Evolutionary conservation across 345 rosid species (phyloP), one percentile per base, ranked within the genome.

Genomic region (Sisymbrium altissimum): DNA sequence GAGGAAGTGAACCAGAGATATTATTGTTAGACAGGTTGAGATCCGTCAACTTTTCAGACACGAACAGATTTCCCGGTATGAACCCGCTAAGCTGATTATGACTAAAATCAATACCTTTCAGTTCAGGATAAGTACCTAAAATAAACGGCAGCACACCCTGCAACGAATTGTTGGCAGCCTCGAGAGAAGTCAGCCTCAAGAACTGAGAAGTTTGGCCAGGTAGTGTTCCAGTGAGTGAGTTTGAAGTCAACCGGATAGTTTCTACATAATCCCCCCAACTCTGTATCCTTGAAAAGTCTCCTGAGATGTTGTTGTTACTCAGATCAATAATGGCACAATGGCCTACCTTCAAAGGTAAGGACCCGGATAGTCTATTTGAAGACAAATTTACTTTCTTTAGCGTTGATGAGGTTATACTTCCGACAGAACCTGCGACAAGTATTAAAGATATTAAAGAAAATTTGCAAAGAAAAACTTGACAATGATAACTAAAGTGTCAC

Each of bases 201-300:
- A 93, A 93, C 30, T 88, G 87, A 72, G 88, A 84, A 66, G 97
- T 89, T 79, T 84, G 77, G 72, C 74, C 63, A 12, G 96, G 90
- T 59, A 90, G 60, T 66, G 82, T 74, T 75, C 98, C 97, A 9
- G 80, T 79, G 77, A 93, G 78, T 48, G 81, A 74, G 75, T 93
- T 93, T 32, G 90, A 88, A 79, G 89, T 93, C 85, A 93, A 72
- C 52, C 82, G 83, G 73, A 93, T 86, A 57, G 73, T 77, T 81
- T 90, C 97, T 50, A 84, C 87, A 54, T 83, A 85, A 81, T 89
- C 84, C 30, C 98, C 98, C 98, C 97, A 93, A 62, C 72, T 73
- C 81, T 80, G 86, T 18, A 90, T 84, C 73, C 92, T 87, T 41
- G 97, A 88, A 9, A 90, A 72, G 56, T 85, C 80, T 33, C 97